phyloP scores from a whole-genome alignment of 192 early-diverging fungal genomes.

The Linderina pennispora region DNA sequence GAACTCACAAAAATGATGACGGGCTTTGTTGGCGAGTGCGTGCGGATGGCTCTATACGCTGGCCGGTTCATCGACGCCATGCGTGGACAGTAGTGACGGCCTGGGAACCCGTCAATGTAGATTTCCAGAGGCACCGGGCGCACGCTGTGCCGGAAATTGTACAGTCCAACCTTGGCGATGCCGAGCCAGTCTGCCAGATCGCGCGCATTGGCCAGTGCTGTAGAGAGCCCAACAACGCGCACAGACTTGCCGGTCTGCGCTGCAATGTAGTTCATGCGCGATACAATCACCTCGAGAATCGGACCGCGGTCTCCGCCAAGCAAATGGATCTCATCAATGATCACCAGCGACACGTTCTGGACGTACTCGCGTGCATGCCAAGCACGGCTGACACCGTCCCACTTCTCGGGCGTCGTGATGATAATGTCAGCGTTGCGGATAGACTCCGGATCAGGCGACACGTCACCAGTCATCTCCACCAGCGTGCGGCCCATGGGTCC shows the following conservation, averaged over 20 bases:
- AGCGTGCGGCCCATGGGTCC: slow-evolving; percentile 70
- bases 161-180: slow-evolving; percentile 79
- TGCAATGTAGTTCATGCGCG: slow-evolving; percentile 96
- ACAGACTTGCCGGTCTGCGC: slow-evolving; percentile 66
- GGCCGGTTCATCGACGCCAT: slow-evolving; percentile 99
- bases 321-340: slow-evolving; percentile 98
- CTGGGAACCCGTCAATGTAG: slow-evolving; percentile 94
- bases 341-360: slow-evolving; percentile 77
- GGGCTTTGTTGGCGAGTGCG: slow-evolving; percentile 88
- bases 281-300: slow-evolving; percentile 96
- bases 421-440: slow-evolving; percentile 91
- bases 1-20: slow-evolving; percentile 99
- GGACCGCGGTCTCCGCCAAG: slow-evolving; percentile 96
- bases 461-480: slow-evolving; percentile 95
- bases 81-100: slow-evolving; percentile 94
- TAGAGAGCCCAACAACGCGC: slow-evolving; percentile 92
- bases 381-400: slow-evolving; percentile 94
- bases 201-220: slow-evolving; percentile 91
- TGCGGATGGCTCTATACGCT: slow-evolving; percentile 88
- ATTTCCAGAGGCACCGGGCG: slow-evolving; percentile 97
- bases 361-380: slow-evolving; percentile 92
- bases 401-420: slow-evolving; percentile 97
- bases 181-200: slow-evolving; percentile 97
- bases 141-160: slow-evolving; percentile 96
- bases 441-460: slow-evolving; percentile 84